These are phyloP conservation scores for Phycomyces nitens DNA, from an alignment of 192 early-diverging fungal species.

Conservation along the genomic window DNA sequence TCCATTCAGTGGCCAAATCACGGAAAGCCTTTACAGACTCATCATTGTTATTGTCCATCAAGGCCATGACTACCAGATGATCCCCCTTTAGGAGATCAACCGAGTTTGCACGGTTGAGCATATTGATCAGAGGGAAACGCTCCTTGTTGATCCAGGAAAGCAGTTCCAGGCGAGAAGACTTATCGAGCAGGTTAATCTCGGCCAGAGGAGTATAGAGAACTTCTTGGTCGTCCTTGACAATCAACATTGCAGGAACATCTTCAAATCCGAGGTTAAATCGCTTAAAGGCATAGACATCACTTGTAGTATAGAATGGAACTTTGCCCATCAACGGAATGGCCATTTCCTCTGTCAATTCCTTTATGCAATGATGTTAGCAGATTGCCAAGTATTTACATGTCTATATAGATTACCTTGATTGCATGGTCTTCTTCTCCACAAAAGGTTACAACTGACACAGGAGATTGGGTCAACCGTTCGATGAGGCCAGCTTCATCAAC, in stretches of 20 bases:
- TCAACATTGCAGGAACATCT: background rate
- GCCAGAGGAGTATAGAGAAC: background rate
- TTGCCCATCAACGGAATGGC: background rate
- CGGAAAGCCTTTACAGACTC: background rate
- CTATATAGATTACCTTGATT: background rate
- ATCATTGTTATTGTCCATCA: background rate
- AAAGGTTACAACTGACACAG: background rate
- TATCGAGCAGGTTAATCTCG: too few species aligned
- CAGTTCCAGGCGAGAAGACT: background rate
- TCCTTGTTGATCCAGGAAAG: background rate
- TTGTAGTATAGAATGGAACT: background rate
- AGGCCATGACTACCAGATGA: background rate
- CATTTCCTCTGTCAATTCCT: background rate
- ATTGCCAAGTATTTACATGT: background rate
- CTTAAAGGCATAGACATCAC: background rate
- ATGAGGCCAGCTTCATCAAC: background rate
- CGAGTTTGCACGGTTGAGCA: background rate
- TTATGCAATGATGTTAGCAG: background rate
- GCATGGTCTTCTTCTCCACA: conserved; percentile 27
- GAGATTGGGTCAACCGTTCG: background rate
- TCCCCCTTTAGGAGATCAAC: background rate
- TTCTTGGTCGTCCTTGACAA: background rate
- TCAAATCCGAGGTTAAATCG: background rate
- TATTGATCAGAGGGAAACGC: background rate
- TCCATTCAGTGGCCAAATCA: background rate